Base-by-base conservation (phyloP, 176 grass and related monocot genomes). In the Phyllostachys edulis region DNA sequence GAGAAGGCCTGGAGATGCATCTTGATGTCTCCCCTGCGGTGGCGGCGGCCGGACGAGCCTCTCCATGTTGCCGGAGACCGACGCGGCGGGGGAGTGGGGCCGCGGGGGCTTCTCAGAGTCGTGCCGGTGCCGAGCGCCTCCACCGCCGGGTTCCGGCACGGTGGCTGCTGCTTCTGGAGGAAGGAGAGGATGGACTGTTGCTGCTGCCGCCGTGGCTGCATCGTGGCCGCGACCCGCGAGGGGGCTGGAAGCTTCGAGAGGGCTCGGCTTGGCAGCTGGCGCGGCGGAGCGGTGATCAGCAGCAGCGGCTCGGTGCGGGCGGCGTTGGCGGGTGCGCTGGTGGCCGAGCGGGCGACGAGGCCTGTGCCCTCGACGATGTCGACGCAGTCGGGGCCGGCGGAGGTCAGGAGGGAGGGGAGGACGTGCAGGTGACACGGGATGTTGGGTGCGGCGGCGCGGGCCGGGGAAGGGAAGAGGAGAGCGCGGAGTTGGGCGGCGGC, bases 181-280 rank as follows among this genome's bases (percentile, higher is more conserved):
- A 98, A 98, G 20, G 96, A 88, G 85, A 92, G 92, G 61, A 98
- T 91, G 41, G 96, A 98, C 73, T 89, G 88, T 76, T 98, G 94
- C 76, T 85, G 86, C 87, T 54, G 81, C 38, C 85, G 77, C 56
- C 57, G 63, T 41, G 77, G 88, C 56, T 85, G 73, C 83, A 92
- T 91, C 67, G 67, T n/a, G 73, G 20, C 39, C 5, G 45, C n/a
- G n/a, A n/a, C n/a, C n/a, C n/a, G n/a, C 23, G 76, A 63, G 68
- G 16, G 5, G 7, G 8, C 13, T 49, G 52, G 65, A 51, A 14
- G 72, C 1, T 52, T 52, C 27, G 69, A 56, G 78, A 32, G 15
- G 57, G 20, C 14, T 69, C 60, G 37, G 75, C 40, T 40, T 14
- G 4, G 66, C n/a, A n/a, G n/a, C n/a, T n/a, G n/a, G n/a, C n/a